Base-by-base conservation (phyloP, 192 early-diverging fungal genomes). In the Allomyces macrogynus region DNA sequence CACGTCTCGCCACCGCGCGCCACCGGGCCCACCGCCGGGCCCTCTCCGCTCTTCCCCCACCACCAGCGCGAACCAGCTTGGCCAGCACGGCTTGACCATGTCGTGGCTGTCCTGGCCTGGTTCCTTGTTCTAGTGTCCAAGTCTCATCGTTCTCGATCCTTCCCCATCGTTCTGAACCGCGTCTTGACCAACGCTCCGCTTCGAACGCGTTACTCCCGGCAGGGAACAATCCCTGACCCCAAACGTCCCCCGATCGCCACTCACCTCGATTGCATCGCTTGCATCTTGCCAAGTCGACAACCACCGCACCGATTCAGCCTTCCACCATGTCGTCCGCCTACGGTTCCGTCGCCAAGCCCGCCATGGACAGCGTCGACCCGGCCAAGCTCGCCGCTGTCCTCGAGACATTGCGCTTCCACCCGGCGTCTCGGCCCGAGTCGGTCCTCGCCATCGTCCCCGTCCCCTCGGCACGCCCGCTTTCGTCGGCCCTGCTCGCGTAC, bases 281-380 rank as follows among this genome's bases (percentile, higher is more conserved):
- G n/a, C n/a, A 2, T 3, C 32, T 8, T 40, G n/a, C n/a, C n/a
- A n/a, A n/a, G n/a, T n/a, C n/a, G n/a, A n/a, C 32, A 0, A 3
- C 7, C 32, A 2, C 7, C 3, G 32, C 32, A 40, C 32, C 32
- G 8, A 7, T 40, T 57, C n/a, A n/a, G n/a, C 5, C 0, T 57
- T 57, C 49, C 49, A 57, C 5, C 16, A 78, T 78, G 76, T 76
- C 76, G 10, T 64, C 70, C 60, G 76, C 76, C 22, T 78, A 78
- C 44, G 76, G 76, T 12, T 61, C 43, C 54, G 74, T 75, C 26
- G 65, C 69, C 12, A 67, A 66, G 43, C 72, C 72, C 9, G 42
- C 61, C 18, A 24, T 23, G 11, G 40, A 60, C 24, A 42, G 23
- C 8, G 26, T 40, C 23, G 22, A 70, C 20, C 49, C 62, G 8